phyloP scores from a whole-genome alignment of 345 rosid genomes.

The Diplotaxis tenuifolia region DNA sequence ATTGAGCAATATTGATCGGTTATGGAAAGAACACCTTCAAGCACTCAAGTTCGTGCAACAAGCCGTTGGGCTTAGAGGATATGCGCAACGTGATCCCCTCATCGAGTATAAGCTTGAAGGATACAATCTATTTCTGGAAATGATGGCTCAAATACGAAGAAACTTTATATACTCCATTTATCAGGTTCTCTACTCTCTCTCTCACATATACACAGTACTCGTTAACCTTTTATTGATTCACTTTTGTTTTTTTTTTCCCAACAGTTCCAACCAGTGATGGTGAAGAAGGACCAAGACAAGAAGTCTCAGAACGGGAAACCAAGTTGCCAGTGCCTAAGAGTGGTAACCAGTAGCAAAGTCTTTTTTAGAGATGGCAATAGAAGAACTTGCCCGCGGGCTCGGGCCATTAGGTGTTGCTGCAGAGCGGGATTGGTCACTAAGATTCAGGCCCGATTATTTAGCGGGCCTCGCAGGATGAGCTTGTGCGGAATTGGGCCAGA shows the following conservation, averaged over 20 bases:
- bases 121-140: constrained; percentile 87
- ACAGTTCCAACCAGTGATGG: constrained; percentile 88
- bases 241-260: neutral
- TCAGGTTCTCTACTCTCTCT: constrained; percentile 53
- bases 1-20: constrained; percentile 84
- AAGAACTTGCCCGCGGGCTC: neutral
- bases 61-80: constrained; percentile 95
- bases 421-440: neutral
- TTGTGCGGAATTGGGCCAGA: neutral
- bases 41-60: constrained; percentile 95
- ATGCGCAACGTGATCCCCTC: constrained; percentile 95
- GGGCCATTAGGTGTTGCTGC: neutral
- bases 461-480: neutral
- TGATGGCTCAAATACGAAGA: constrained; percentile 98
- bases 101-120: constrained; percentile 98
- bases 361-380: neutral
- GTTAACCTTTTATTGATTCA: neutral
- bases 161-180: constrained; percentile 93
- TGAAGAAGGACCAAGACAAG: constrained; percentile 64
- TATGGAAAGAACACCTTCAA: constrained; percentile 98
- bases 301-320: constrained; percentile 48
- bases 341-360: neutral
- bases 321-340: constrained; percentile 38
- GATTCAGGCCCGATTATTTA: neutral
- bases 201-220: neutral